phyloP scores from a whole-genome alignment of 495 filamentous ascomycete species.

The Patellaria atrata region DNA sequence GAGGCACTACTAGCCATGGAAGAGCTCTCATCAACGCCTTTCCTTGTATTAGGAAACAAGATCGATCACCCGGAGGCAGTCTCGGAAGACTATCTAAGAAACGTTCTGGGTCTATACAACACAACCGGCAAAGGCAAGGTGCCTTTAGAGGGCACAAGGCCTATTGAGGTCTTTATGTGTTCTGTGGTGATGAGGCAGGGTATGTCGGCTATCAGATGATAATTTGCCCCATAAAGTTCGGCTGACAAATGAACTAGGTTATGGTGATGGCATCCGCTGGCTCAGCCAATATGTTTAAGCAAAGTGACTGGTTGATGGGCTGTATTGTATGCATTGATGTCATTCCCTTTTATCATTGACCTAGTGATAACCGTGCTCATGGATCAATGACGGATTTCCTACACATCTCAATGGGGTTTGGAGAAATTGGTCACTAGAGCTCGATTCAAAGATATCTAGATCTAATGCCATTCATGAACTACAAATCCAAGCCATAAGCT shows the following conservation, averaged over 20 bases:
- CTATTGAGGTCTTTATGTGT: slow-evolving; percentile 98
- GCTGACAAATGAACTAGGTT: slow-evolving; percentile 30
- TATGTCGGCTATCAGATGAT: slow-evolving; percentile 26
- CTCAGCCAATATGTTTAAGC: slow-evolving; percentile 61
- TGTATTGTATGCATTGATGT: no score
- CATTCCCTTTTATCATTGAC: no score
- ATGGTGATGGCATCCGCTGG: slow-evolving; percentile 69
- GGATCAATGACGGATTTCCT: no score
- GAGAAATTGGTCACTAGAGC: no score
- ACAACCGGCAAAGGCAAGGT: slow-evolving; percentile 98
- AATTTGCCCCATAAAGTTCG: not conserved
- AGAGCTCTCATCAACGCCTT: slow-evolving; percentile 63
- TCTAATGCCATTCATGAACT: no score
- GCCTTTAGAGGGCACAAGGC: slow-evolving; percentile 81
- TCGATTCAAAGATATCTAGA: no score
- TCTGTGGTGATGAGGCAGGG: slow-evolving; percentile 95
- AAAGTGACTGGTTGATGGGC: no score
- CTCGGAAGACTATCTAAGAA: slow-evolving; percentile 83
- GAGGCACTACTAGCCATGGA: slow-evolving; percentile 43
- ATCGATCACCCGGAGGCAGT: slow-evolving; percentile 95
- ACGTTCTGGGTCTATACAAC: slow-evolving; percentile 83
- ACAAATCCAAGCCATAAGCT: no score
- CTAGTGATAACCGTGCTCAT: no score
- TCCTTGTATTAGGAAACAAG: slow-evolving; percentile 93
- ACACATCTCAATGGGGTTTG: no score